These are phyloP conservation scores for Bocquillonia castaneifolia DNA, from an alignment of 441 rosid genomes.

Conservation along the genomic window DNA sequence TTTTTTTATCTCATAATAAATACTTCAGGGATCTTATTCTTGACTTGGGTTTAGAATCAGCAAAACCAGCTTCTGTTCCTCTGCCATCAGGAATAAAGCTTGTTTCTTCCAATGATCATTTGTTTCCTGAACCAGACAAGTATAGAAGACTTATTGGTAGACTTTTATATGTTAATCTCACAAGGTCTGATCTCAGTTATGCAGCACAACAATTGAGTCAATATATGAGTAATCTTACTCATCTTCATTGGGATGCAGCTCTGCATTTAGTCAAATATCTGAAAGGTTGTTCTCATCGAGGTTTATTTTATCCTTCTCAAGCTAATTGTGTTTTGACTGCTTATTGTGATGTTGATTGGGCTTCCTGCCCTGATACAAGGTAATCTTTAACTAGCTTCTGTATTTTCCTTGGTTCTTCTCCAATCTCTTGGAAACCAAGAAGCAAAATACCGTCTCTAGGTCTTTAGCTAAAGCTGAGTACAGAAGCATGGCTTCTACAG, in stretches of 20 bases:
- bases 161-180: too few relatives aligned
- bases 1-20: too few relatives aligned
- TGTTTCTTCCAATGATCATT: background rate
- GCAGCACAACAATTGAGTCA: background rate
- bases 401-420: background rate
- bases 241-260: background rate
- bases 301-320: background rate
- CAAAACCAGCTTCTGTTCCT: too few relatives aligned
- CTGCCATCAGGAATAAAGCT: too few relatives aligned
- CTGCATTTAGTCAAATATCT: background rate
- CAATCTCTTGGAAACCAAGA: background rate
- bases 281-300: background rate
- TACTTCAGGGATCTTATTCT: too few relatives aligned
- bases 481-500: background rate
- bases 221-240: background rate
- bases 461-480: background rate
- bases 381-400: background rate
- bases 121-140: background rate
- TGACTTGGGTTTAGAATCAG: too few relatives aligned
- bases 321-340: background rate
- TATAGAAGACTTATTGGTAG: background rate
- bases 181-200: background rate
- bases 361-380: background rate
- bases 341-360: background rate
- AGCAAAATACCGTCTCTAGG: background rate